Evolutionary conservation across 1,284 basidiomycete genomes (phyloP).

Genomic region (Coniophora puteana): DNA sequence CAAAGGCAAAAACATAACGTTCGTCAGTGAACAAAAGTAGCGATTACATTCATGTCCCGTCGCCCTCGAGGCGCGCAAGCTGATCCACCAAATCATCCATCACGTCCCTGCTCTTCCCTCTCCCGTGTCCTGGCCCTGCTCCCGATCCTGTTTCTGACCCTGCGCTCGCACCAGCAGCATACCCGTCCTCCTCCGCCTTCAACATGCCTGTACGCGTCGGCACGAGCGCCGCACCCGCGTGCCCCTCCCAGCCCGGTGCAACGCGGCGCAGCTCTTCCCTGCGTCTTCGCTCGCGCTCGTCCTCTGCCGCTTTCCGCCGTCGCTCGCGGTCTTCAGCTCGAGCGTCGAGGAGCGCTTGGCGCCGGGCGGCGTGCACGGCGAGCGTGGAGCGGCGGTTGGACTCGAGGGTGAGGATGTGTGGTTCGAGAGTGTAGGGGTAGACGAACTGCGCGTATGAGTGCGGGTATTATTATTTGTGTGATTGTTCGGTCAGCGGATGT

Average conservation of each 20-base stretch:
- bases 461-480: background rate
- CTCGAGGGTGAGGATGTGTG: conserved; percentile 74
- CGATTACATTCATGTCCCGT: too few relatives aligned
- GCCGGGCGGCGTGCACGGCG: conserved; percentile 58
- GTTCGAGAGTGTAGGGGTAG: conserved; percentile 89
- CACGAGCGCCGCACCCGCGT: conserved; percentile 50
- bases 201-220: conserved; percentile 37
- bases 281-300: conserved; percentile 46
- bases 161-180: too few relatives aligned
- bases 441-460: conserved; percentile 83
- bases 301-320: too few relatives aligned
- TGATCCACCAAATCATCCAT: conserved; percentile 83
- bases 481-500: background rate
- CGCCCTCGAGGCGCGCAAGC: too few relatives aligned
- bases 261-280: conserved; percentile 72
- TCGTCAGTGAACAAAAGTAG: too few relatives aligned
- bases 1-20: too few relatives aligned
- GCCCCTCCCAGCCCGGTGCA: conserved; percentile 72
- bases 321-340: conserved; percentile 78
- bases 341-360: conserved; percentile 65
- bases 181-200: background rate
- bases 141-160: conserved; percentile 10
- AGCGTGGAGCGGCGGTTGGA: conserved; percentile 66
- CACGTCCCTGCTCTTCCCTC: conserved; percentile 53
- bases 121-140: too few relatives aligned